Conservation (phyloP, 768 basidiomycete species). For the Naganishia antarctica region DNA sequence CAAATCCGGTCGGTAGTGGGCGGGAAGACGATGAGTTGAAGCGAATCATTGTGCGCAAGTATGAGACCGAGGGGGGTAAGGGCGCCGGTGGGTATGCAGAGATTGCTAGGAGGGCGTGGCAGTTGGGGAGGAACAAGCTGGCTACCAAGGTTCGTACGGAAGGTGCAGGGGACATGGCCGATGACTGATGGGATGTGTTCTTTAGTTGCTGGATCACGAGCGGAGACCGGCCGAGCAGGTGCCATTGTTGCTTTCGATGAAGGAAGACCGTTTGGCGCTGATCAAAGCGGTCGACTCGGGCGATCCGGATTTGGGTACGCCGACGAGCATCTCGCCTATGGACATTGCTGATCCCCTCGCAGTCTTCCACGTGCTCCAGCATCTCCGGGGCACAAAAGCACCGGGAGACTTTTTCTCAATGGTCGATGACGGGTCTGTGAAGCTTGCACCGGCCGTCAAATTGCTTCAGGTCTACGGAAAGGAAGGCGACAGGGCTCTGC, state of each 20-base stretch:
- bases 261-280: slow-evolving; percentile 82
- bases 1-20: slow-evolving; percentile 53
- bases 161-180: background rate
- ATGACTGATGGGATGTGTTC: background rate
- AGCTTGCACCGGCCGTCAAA: slow-evolving; percentile 67
- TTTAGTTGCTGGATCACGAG: slow-evolving; percentile 90
- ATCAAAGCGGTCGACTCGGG: slow-evolving; percentile 88
- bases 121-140: slow-evolving; percentile 69
- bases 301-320: slow-evolving; percentile 68
- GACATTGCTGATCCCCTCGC: background rate
- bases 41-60: slow-evolving; percentile 79
- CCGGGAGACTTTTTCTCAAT: slow-evolving; percentile 91
- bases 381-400: slow-evolving; percentile 73
- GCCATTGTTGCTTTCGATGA: slow-evolving; percentile 86
- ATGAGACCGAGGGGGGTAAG: slow-evolving; percentile 64
- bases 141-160: slow-evolving; percentile 67
- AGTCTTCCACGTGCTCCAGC: slow-evolving; percentile 87
- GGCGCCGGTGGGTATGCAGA: slow-evolving; percentile 87
- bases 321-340: slow-evolving; percentile 48
- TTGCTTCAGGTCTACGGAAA: slow-evolving; percentile 83
- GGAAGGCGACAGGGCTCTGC: slow-evolving; percentile 83
- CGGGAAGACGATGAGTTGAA: slow-evolving; percentile 68
- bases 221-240: slow-evolving; percentile 84
- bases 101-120: slow-evolving; percentile 89
- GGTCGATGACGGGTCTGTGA: slow-evolving; percentile 80